Base-by-base conservation (phyloP, 305 asterid species). In the Fraxinus albicans region DNA sequence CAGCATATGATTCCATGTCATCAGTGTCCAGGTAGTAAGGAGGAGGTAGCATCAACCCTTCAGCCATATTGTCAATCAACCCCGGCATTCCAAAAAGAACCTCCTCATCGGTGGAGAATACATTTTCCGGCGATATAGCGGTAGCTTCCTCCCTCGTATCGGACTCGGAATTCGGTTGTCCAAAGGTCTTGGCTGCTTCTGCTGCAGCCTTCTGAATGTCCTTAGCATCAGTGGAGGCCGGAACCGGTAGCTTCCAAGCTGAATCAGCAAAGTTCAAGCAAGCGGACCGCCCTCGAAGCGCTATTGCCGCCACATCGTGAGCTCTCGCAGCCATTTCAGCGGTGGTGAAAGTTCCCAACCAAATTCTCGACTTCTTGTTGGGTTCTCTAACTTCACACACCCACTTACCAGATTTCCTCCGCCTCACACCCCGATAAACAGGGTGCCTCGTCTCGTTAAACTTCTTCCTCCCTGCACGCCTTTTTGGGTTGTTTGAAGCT, bases 211-310 rank as follows among this genome's bases (percentile, higher is more conserved):
- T 89, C 77, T 89, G 87, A 21, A 89, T 83, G 27, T 89, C 95
- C 81, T 90, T 90, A 0, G 92, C 80, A 2, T 83, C 84, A 5
- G 87, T 0, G 0, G 94, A 89, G 0, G 92, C 89, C 25, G 96
- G 95, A 29, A 88, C 44, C 0, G 92, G 92, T 36, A 94, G 83
- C 76, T 88, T 86, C 97, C 93, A 94, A 6, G 90, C 86, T 0
- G 96, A 93, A 85, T 94, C 97, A 0, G 96, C 95, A 29, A 93
- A 94, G 10, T 93, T 94, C 70, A 94, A 87, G 44, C 97, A 92
- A 29, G 97, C 96, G 6, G 90, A 86, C 10, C 89, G 87, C 1
- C 98, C 98, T 2, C 94, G 83, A 2, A 95, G 77, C 0, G 96
- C 98, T 3, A 95, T 85, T 8, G 95, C 96, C 0, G 97, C 97